Percentiles rank a stretch among this genome's conserved stretches.
These are phyloP conservation scores for Pythium guiyangense DNA, from an alignment of 352 stramenopile species.

Conservation along the genomic window DNA sequence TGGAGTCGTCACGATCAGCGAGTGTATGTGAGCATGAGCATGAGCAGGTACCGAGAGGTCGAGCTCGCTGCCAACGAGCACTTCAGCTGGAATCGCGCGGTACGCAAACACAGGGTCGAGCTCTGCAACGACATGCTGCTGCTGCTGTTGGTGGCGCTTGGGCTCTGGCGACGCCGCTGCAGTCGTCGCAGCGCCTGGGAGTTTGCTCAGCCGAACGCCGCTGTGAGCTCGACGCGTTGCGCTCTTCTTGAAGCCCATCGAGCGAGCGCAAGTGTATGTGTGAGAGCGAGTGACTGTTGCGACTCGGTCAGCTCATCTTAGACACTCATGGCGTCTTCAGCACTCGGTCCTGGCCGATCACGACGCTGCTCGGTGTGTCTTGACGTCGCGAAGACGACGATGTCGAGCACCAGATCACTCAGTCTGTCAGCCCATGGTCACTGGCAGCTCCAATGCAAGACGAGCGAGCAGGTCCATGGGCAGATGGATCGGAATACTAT, in stretches of 20 bases:
- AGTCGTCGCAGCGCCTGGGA: constrained; percentile 12
- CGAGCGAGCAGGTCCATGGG: too few relatives aligned
- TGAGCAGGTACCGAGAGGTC: constrained; percentile 46
- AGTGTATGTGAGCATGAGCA: background rate
- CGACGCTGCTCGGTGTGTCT: too few relatives aligned
- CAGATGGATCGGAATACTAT: too few relatives aligned
- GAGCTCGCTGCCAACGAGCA: constrained; percentile 48
- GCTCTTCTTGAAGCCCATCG: constrained; percentile 35
- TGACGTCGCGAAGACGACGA: too few relatives aligned
- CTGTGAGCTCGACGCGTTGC: constrained; percentile 30
- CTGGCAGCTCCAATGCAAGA: too few relatives aligned
- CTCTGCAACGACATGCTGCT: constrained; percentile 22
- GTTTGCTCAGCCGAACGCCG: constrained; percentile 42
- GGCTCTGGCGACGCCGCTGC: constrained; percentile 8
- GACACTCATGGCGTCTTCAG: too few relatives aligned
- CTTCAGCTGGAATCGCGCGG: constrained; percentile 54
- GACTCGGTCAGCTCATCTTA: too few relatives aligned
- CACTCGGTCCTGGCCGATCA: too few relatives aligned
- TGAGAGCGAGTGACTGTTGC: background rate
- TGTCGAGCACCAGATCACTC: too few relatives aligned
- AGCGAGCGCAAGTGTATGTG: constrained; percentile 2
- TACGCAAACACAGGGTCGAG: constrained; percentile 48
- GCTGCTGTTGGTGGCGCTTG: background rate
- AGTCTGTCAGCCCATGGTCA: too few relatives aligned
- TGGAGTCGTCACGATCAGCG: background rate